A percentile compares a stretch with the other conserved stretches of the same genome.
phyloP scores from a whole-genome alignment of 441 rosid species.

The Aquilaria agallochum region DNA sequence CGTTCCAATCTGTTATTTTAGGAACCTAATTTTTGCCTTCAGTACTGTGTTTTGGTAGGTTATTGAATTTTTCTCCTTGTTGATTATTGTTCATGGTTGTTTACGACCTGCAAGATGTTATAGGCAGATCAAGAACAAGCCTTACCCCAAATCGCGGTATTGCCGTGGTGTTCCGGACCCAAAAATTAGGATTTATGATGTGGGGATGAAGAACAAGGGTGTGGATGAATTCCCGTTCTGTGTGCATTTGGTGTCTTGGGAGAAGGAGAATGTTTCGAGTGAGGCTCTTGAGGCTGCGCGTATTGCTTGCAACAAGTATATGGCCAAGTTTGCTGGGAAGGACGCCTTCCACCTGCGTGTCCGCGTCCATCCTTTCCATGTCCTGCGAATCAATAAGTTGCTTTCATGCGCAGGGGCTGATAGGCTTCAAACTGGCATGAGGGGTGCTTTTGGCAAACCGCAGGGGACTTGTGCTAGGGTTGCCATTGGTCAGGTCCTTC shows the following conservation, averaged over 20 bases:
- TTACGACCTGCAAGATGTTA: slow-evolving; percentile 92
- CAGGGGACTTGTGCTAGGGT: slow-evolving; percentile 53
- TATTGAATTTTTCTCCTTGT: background rate
- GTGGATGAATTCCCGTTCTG: slow-evolving; percentile 93
- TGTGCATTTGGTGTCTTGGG: slow-evolving; percentile 92
- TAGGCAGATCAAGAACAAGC: slow-evolving; percentile 91
- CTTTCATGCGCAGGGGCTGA: slow-evolving; percentile 97
- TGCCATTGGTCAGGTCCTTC: slow-evolving; percentile 71
- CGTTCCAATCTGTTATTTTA: background rate
- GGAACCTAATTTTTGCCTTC: background rate
- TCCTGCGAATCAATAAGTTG: slow-evolving; percentile 89
- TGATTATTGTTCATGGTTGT: slow-evolving; percentile 7
- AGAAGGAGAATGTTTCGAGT: slow-evolving; percentile 83
- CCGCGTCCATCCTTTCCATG: slow-evolving; percentile 93
- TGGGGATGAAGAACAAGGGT: slow-evolving; percentile 86
- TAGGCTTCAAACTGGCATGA: slow-evolving; percentile 33
- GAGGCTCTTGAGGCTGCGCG: slow-evolving; percentile 95
- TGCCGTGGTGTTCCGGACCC: slow-evolving; percentile 97
- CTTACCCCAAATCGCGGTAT: slow-evolving; percentile 79
- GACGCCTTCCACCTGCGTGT: slow-evolving; percentile 92
- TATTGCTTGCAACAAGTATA: slow-evolving; percentile 91
- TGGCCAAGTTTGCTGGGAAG: slow-evolving; percentile 83
- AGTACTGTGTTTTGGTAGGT: background rate
- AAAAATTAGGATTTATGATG: slow-evolving; percentile 89
- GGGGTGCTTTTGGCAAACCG: slow-evolving; percentile 59